Percentiles rank a stretch among this genome's conserved stretches.
Evolutionary conservation across 352 stramenopile species (phyloP).

Genomic region (Thalassiosira mediterranea): DNA sequence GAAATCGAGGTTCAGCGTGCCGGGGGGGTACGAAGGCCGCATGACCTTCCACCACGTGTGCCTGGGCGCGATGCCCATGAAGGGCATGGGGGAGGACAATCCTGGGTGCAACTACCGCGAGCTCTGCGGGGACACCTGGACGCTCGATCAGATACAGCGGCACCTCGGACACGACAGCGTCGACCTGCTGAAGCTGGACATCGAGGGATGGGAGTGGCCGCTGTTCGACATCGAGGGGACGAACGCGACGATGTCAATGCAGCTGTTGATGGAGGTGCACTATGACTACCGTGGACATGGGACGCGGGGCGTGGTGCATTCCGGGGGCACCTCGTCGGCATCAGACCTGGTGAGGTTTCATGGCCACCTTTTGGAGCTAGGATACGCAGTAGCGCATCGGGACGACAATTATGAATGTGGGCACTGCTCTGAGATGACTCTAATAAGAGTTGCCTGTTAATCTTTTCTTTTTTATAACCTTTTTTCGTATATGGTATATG

Average conservation of each 20-base stretch:
- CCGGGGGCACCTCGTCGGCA: no score
- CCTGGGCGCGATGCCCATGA: constrained; percentile 2
- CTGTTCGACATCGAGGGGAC: constrained; percentile 21
- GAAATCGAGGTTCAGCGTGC: constrained; percentile 11
- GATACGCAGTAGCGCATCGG: no score
- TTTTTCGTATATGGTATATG: no score
- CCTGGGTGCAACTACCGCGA: not conserved
- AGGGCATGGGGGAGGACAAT: not conserved
- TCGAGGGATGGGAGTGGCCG: constrained; percentile 35
- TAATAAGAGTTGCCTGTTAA: no score
- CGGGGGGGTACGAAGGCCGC: constrained; percentile 17
- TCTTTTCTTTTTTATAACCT: no score
- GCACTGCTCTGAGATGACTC: no score
- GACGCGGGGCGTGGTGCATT: constrained; percentile 5
- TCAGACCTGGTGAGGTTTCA: no score
- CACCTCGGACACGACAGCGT: constrained; percentile 19
- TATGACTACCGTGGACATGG: constrained; percentile 5
- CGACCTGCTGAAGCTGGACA: constrained; percentile 42
- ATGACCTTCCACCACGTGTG: constrained; percentile 37
- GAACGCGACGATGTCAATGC: constrained; percentile 20
- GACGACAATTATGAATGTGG: no score
- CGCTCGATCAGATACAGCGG: constrained; percentile 29
- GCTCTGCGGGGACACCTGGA: constrained; percentile 21
- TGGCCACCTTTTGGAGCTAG: no score
- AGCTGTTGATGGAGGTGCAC: constrained; percentile 42